These are phyloP conservation scores for Paecilomyces variotii DNA, from an alignment of 2,329 filamentous ascomycete genomes.

Conservation along the genomic window DNA sequence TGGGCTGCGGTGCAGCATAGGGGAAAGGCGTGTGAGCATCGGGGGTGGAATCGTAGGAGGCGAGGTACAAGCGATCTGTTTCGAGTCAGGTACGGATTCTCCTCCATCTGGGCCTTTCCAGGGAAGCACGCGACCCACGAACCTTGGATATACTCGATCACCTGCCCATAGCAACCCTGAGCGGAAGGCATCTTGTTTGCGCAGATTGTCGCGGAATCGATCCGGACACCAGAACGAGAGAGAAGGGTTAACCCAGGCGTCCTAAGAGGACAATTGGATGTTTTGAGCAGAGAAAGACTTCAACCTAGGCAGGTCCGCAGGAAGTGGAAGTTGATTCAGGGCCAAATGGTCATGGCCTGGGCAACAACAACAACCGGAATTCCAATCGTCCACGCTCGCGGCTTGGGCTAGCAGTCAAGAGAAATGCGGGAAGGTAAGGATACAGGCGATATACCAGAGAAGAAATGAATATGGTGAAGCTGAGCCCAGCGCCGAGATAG, in stretches of 20 bases:
- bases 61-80: conserved; percentile 86
- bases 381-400: neutral
- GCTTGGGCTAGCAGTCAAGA: conserved; percentile 1
- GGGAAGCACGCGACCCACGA: conserved; percentile 28
- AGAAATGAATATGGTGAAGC: conserved; percentile 4
- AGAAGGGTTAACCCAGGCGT: neutral
- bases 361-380: neutral
- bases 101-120: conserved; percentile 3
- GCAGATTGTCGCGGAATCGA: neutral
- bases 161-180: conserved; percentile 66
- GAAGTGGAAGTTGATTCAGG: neutral
- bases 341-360: neutral
- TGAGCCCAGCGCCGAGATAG: conserved; percentile 1
- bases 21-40: conserved; percentile 78
- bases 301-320: neutral
- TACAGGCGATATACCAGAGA: conserved; percentile 3
- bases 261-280: neutral
- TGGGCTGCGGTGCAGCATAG: conserved; percentile 54
- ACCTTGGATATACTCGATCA: conserved; percentile 96
- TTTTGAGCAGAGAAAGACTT: neutral
- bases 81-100: conserved; percentile 1
- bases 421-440: conserved; percentile 9
- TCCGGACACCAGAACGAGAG: neutral
- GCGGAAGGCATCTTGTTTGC: conserved; percentile 39
- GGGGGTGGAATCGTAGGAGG: conserved; percentile 78